Evolutionary conservation across 169 alveolate species (phyloP), one percentile per base, ranked within the genome.

Genomic region (Plasmodium gallinaceum): DNA sequence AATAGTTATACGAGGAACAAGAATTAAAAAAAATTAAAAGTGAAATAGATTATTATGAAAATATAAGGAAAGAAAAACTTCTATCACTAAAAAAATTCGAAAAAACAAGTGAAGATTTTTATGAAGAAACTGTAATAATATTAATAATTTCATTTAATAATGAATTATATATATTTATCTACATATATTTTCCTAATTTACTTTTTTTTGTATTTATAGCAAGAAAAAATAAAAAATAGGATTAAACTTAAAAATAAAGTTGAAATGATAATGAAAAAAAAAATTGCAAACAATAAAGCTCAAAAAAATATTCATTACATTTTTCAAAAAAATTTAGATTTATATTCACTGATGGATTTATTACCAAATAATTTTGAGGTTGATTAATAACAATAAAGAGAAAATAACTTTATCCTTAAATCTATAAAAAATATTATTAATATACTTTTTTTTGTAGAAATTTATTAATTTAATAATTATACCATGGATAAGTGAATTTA

Each of bases 251-350:
- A 83, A 66, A 83, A 83, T 9, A 66, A 66, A 68, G 73, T 83
- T 16, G 74, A 68, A 66, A 83, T 68, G 54, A 83, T 83, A 39
- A 83, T 83, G 71, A 69, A 65, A 69, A 83, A 68, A 52, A 83
- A 83, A 16, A 83, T 83, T 22, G 91, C 91, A 18, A 39, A 68
- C 32, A 83, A 58, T 42, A 57, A 62, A 66, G 91, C 91, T 37
- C 71, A 83, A 58, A 83, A 83, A 16, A 68, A 69, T 48, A 43
- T 83, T 39, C 62, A 83, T 18, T 43, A 68, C 39, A 66, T 83
- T 52, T n/a, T 83, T 68, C 91, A 83, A 71, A 83, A 83, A 83
- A 83, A 83, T 72, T 9, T 83, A 16, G 78, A 83, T 62, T n/a
- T 43, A 16, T 68, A 39, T 68, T 32, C 91, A 48, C 32, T 51